A percentile compares a stretch with the other conserved stretches of the same genome.
phyloP scores from a whole-genome alignment of 2,329 filamentous ascomycete genomes.

The Aaosphaeria pasadenensis region DNA sequence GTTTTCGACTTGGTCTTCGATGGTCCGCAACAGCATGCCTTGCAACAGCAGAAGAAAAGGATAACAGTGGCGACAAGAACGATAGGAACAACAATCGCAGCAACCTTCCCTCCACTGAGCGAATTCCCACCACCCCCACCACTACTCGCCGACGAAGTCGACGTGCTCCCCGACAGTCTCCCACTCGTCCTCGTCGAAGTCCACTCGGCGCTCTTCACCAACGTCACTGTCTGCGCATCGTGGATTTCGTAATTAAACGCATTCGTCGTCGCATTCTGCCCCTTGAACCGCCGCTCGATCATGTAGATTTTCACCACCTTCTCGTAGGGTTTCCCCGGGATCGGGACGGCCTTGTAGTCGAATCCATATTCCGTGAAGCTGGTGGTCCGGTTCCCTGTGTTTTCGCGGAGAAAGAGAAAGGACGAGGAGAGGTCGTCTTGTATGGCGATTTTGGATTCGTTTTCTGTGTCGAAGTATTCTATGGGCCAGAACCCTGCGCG shows the following conservation, averaged over 20 bases:
- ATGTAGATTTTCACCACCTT: slow-evolving; percentile 6
- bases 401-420: slow-evolving; percentile 1
- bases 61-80: not conserved
- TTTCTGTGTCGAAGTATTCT: slow-evolving; percentile 7
- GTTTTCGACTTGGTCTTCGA: not conserved
- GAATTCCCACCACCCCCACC: not conserved
- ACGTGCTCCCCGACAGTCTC: not conserved
- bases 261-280: not conserved
- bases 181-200: not conserved
- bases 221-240: slow-evolving; percentile 10
- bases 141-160: not conserved
- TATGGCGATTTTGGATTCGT: slow-evolving; percentile 4
- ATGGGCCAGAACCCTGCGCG: slow-evolving; percentile 11
- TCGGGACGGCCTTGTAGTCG: not conserved
- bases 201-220: slow-evolving; percentile 9
- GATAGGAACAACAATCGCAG: not conserved
- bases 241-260: slow-evolving; percentile 1
- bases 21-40: not conserved
- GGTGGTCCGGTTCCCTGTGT: slow-evolving; percentile 4
- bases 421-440: not conserved
- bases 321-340: slow-evolving; percentile 3
- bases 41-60: not conserved
- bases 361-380: slow-evolving; percentile 5
- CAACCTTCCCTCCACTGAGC: not conserved
- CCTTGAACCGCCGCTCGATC: not conserved